Evolutionary conservation across 805 yeast genomes (phyloP), one percentile per base, ranked within the genome.

Genomic region (Hanseniaspora lindneri): DNA sequence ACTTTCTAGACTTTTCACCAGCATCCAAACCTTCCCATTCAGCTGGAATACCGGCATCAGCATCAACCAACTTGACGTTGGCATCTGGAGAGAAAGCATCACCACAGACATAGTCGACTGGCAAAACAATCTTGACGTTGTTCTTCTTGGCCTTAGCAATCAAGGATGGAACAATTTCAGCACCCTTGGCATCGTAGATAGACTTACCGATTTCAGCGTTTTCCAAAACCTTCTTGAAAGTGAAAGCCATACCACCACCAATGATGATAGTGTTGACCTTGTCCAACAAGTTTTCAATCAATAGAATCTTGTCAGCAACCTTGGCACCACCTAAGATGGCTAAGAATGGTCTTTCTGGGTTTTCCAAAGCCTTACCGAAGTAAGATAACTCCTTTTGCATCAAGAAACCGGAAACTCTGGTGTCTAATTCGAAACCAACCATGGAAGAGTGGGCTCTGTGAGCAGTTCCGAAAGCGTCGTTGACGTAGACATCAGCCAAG

Each of bases 181-280:
- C 84, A 67, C 98, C 98, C 55, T 80, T 95, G 62, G 76, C 80
- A 67, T 92, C 98, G 71, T 65, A 92, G 64, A 92, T 75, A 33
- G 98, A 92, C 69, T 80, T 73, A 69, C 98, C 98, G 60, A 92
- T 92, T 56, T 79, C 69, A 72, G 86, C 78, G 66, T 76, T 74
- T 70, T 86, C 83, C 55, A 86, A 65, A 48, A 89, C 83, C 78
- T 92, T 92, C 79, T 84, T 86, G 80, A 92, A 92, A 61, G 98
- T 92, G 83, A 89, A 92, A 54, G 98, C 92, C 98, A 92, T 92
- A 74, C 98, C 98, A 74, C 98, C 98, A 68, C 98, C 97, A 63
- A 92, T 80, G 72, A 92, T 86, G 67, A 92, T 76, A 55, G 80
- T 71, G 72, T 92, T 83, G 63, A 92, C 97, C 79, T 92, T 92